phyloP scores from a whole-genome alignment of 352 stramenopile species.

The Pythium sukuiense region DNA sequence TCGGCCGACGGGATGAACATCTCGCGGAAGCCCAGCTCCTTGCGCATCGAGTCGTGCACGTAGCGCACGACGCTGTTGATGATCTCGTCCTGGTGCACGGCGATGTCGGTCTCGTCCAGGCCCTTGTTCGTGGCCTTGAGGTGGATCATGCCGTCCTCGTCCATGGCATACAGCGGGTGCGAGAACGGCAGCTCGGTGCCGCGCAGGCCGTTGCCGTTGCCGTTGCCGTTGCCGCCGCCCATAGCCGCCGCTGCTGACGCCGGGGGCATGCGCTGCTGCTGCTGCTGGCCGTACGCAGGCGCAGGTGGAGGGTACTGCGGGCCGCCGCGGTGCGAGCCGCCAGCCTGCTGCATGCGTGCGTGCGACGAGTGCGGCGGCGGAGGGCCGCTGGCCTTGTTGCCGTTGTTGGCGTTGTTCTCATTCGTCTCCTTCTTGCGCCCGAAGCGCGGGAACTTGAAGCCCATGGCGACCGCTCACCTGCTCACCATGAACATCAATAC shows the following conservation, averaged over 20 bases:
- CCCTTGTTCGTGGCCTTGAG: conserved; percentile 84
- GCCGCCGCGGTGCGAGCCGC: neutral
- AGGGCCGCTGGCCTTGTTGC: conserved; percentile 44
- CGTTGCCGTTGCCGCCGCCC: conserved; percentile 9
- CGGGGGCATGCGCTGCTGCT: conserved; percentile 21
- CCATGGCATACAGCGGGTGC: conserved; percentile 85
- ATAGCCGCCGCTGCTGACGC: conserved; percentile 18
- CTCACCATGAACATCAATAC: no score
- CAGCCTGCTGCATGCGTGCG: conserved; percentile 19
- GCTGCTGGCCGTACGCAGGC: conserved; percentile 3
- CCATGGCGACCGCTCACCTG: conserved; percentile 36
- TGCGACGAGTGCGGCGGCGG: conserved; percentile 43
- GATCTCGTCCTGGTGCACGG: conserved; percentile 88
- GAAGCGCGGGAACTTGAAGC: conserved; percentile 71
- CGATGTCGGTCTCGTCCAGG: conserved; percentile 79
- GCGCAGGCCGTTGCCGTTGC: conserved; percentile 21
- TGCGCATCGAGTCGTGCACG: conserved; percentile 84
- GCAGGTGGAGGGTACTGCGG: conserved; percentile 31
- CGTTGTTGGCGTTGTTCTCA: conserved; percentile 35
- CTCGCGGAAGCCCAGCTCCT: conserved; percentile 75
- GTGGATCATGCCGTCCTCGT: conserved; percentile 80
- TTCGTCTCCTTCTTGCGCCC: conserved; percentile 70
- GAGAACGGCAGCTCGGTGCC: conserved; percentile 54
- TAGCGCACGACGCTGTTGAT: conserved; percentile 86
- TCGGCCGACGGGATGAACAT: conserved; percentile 70